phyloP scores from a whole-genome alignment of 1,284 basidiomycete species.

The Leccinum pachyderme region DNA sequence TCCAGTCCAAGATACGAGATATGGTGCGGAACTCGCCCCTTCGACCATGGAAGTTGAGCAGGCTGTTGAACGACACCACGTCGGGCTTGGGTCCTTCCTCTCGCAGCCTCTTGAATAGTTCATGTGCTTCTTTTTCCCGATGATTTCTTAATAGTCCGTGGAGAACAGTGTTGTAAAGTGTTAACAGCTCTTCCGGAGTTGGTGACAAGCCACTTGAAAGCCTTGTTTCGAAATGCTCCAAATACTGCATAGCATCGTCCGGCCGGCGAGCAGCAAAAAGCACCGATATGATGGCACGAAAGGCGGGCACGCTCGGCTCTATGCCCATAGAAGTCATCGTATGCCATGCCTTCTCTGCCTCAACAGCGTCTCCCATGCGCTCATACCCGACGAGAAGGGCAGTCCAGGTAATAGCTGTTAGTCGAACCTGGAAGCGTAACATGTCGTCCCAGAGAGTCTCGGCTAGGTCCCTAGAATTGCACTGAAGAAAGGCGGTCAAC shows the following conservation, averaged over 20 bases:
- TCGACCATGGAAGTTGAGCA: conserved; percentile 64
- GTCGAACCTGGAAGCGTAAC: conserved; percentile 44
- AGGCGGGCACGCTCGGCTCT: conserved; percentile 53
- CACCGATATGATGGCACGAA: conserved; percentile 59
- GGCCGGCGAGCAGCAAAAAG: conserved; percentile 48
- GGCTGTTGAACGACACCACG: conserved; percentile 74
- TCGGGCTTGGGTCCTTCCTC: conserved; percentile 60
- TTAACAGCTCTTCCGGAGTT: conserved; percentile 29
- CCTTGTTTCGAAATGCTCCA: conserved; percentile 37
- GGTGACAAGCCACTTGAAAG: conserved; percentile 20
- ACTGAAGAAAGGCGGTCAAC: conserved; percentile 56
- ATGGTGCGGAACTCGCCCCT: conserved; percentile 59
- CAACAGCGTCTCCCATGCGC: conserved; percentile 42
- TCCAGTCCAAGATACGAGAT: conserved; percentile 51
- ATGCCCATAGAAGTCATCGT: conserved; percentile 53
- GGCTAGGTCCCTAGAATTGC: conserved; percentile 52
- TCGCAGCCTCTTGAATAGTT: conserved; percentile 49
- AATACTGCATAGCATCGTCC: conserved; percentile 48
- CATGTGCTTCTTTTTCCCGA: conserved; percentile 43
- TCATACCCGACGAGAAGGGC: conserved; percentile 62
- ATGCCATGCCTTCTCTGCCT: conserved; percentile 56
- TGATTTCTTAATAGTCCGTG: conserved; percentile 53
- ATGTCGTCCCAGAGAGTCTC: conserved; percentile 65
- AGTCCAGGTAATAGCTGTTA: conserved; percentile 58
- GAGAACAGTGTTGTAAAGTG: conserved; percentile 65